A percentile compares a stretch with the other conserved stretches of the same genome.
phyloP scores from a whole-genome alignment of 2,329 filamentous ascomycete species.

The Bipolaris oryzae region DNA sequence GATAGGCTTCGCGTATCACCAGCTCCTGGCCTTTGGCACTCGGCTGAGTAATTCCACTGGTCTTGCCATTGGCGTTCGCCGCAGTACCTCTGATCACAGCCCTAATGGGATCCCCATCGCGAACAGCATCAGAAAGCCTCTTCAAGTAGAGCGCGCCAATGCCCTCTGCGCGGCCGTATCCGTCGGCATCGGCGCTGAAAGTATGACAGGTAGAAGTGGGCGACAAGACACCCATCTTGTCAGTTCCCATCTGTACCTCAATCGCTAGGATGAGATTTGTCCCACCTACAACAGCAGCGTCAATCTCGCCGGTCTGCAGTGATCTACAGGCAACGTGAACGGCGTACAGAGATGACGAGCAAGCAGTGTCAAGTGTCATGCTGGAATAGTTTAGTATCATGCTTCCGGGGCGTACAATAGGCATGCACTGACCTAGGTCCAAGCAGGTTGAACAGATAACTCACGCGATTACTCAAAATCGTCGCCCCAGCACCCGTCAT shows the following conservation, averaged over 20 bases:
- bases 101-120: conserved; percentile 28
- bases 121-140: conserved; percentile 34
- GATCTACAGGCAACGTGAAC: neutral
- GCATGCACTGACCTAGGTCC: too few species aligned
- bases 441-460: conserved; percentile 35
- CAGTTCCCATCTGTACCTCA: neutral
- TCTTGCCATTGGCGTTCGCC: conserved; percentile 25
- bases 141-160: conserved; percentile 37
- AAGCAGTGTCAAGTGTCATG: neutral
- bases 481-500: conserved; percentile 19
- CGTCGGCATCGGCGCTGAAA: conserved; percentile 30
- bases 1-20: neutral
- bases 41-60: neutral
- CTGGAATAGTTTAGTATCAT: conserved; percentile 20
- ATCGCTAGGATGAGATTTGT: conserved; percentile 24
- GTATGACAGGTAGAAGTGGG: conserved; percentile 13
- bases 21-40: neutral
- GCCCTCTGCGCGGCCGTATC: conserved; percentile 36
- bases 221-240: conserved; percentile 5
- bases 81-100: conserved; percentile 22
- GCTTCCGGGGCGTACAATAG: too few species aligned
- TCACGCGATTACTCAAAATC: conserved; percentile 37
- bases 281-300: conserved; percentile 24
- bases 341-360: neutral
- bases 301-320: conserved; percentile 11